phyloP scores from a whole-genome alignment of 2,329 filamentous ascomycete genomes.

The Kalmusia sp. region DNA sequence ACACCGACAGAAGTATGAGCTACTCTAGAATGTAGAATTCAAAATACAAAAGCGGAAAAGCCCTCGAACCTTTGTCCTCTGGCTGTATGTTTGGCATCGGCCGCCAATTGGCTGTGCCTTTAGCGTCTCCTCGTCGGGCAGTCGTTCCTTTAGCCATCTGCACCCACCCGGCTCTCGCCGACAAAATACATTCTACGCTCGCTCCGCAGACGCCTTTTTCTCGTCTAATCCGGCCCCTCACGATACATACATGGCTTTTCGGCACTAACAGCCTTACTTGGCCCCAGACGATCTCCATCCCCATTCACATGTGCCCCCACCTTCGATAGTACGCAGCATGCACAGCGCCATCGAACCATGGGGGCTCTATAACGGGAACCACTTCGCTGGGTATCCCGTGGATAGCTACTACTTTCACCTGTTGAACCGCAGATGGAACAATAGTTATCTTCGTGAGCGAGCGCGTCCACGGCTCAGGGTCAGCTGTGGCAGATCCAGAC shows the following conservation, averaged over 20 bases:
- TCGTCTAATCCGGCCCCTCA: too few species aligned
- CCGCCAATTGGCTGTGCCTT: background rate
- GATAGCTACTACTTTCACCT: background rate
- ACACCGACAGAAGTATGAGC: too few species aligned
- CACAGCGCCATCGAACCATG: background rate
- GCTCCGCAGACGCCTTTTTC: too few species aligned
- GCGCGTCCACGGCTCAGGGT: slow-evolving; percentile 13
- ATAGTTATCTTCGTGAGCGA: background rate
- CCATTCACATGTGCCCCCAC: slow-evolving; percentile 3
- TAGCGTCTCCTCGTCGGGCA: background rate
- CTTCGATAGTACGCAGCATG: background rate
- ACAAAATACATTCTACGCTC: background rate
- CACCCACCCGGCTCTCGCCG: background rate
- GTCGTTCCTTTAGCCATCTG: background rate
- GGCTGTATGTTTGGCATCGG: background rate
- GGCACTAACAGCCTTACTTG: too few species aligned
- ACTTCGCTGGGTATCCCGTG: background rate
- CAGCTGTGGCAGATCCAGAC: slow-evolving; percentile 44
- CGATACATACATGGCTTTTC: too few species aligned
- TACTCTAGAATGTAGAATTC: too few species aligned
- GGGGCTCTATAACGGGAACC: background rate
- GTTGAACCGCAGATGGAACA: background rate
- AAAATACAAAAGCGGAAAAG: too few species aligned
- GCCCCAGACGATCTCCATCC: slow-evolving; percentile 2
- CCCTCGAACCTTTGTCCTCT: background rate